Evolutionary conservation across 2,329 filamentous ascomycete genomes (phyloP), one percentile per base, ranked within the genome.

Genomic region (Drechslerella coelobrocha): DNA sequence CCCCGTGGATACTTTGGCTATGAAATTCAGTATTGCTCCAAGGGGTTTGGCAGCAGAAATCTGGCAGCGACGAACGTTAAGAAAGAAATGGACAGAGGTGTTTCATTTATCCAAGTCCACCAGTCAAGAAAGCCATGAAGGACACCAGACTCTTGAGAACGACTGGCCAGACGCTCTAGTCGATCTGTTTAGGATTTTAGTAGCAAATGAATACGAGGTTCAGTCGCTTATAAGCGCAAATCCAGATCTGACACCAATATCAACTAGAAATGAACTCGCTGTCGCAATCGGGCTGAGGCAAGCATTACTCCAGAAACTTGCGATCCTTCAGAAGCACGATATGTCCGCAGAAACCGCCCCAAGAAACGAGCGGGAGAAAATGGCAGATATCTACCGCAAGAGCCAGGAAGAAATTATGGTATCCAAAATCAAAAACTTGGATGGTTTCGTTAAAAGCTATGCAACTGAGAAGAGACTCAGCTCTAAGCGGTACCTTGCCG

Each of bases 1-100:
- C 39, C 81, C 81, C 0, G 78, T 80, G 41, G 83, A 84, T 73
- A 73, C 72, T 3, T 47, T 76, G 12, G 60, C 72, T 21, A 74
- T 76, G 48, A 73, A 72, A 19, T 72, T 75, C 54, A 74, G 60
- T 7, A 24, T 71, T n/a, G 31, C 37, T 2, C 66, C 66, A 2
- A 54, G 52, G n/a, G 66, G 59, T 7, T 53, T 41, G 26, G 66
- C 59, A 10, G 66, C 52, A 4, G 53, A 56, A 2, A 60, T 63
- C 17, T 71, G 66, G 66, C 26, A 54, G 26, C 26, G 48, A 27
- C 34, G 66, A 23, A 17, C 43, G 5, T 45, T 43, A 12, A 71
- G 29, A 21, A 34, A 59, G 29, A 51, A 59, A 10, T 71, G 66
- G 66, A 27, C 39, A 8, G 45, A 63, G 27, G 66, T 60, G 3